These are phyloP conservation scores for Aspergillus felis DNA, from an alignment of 2,329 filamentous ascomycete genomes.

Conservation along the genomic window DNA sequence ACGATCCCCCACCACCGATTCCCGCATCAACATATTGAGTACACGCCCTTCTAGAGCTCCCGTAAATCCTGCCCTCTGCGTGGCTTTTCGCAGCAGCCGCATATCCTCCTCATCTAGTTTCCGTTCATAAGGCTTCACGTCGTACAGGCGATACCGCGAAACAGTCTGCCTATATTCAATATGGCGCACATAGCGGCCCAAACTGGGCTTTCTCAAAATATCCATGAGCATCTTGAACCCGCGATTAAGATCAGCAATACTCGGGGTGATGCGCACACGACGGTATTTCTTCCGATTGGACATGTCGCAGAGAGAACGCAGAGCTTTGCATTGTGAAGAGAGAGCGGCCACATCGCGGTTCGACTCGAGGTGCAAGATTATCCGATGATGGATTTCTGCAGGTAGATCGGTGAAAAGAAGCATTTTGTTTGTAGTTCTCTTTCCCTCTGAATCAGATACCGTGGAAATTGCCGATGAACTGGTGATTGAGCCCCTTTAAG, in stretches of 20 bases:
- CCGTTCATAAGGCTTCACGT: too few relatives aligned
- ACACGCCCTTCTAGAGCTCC: slow-evolving; percentile 4
- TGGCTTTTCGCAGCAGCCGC: slow-evolving; percentile 7
- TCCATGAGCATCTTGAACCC: slow-evolving; percentile 15
- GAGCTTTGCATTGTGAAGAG: slow-evolving; percentile 7
- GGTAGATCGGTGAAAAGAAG: background rate
- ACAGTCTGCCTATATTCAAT: slow-evolving; percentile 5
- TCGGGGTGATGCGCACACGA: slow-evolving; percentile 5
- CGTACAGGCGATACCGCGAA: too few relatives aligned
- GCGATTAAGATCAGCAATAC: slow-evolving; percentile 1
- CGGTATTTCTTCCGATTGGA: slow-evolving; percentile 8
- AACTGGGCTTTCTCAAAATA: slow-evolving; percentile 15
- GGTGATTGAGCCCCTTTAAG: background rate
- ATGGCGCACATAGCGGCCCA: slow-evolving; percentile 17
- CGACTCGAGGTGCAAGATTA: slow-evolving; percentile 10
- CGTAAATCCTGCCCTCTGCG: slow-evolving; percentile 10
- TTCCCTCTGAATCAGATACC: background rate
- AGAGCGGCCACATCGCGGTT: slow-evolving; percentile 13
- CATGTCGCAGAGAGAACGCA: slow-evolving; percentile 15
- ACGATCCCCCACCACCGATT: background rate
- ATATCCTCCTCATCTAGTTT: too few relatives aligned
- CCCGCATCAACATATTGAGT: slow-evolving; percentile 18
- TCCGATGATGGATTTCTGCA: slow-evolving; percentile 1
- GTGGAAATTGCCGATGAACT: background rate
- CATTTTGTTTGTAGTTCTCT: background rate